These are phyloP conservation scores for Penicillium sp. DNA, from an alignment of 2,329 filamentous ascomycete species.

Conservation along the genomic window DNA sequence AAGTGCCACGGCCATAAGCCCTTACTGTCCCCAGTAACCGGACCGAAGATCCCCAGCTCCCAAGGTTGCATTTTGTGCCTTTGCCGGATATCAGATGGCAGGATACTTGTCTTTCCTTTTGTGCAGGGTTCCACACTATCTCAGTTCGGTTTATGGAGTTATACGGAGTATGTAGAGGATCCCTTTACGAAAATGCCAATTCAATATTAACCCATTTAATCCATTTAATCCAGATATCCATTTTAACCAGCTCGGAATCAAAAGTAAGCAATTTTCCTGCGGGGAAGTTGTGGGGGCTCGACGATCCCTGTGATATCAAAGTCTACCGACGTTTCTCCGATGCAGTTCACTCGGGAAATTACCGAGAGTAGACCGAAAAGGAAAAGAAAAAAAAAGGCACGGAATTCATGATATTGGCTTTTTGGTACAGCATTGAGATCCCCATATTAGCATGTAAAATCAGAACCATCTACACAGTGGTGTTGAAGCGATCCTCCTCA, in stretches of 20 bases:
- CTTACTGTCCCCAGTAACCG: constrained; percentile 6
- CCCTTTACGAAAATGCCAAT: not conserved
- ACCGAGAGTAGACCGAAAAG: not conserved
- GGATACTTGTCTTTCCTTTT: not conserved
- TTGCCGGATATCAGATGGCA: constrained; percentile 18
- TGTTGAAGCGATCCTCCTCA: constrained; percentile 42
- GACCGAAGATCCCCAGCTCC: constrained; percentile 18
- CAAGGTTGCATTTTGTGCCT: constrained; percentile 8
- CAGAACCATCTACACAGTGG: constrained; percentile 34
- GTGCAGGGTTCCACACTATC: not conserved
- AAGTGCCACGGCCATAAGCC: not conserved
- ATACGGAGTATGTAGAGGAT: not conserved
- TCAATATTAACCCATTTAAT: too few relatives aligned
- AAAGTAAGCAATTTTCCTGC: constrained; percentile 7
- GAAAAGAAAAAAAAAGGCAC: not conserved
- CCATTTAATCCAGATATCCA: too few relatives aligned
- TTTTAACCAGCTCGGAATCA: not conserved
- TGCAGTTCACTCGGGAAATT: constrained; percentile 6
- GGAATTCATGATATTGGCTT: constrained; percentile 13
- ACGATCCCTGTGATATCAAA: constrained; percentile 3
- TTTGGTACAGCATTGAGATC: constrained; percentile 13
- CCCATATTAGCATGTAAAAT: constrained; percentile 1
- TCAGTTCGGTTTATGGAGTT: not conserved
- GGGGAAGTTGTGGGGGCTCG: constrained; percentile 7
- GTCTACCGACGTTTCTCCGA: constrained; percentile 12